Conservation (phyloP, 2,329 filamentous ascomycete species). For the Colletotrichum musicola region DNA sequence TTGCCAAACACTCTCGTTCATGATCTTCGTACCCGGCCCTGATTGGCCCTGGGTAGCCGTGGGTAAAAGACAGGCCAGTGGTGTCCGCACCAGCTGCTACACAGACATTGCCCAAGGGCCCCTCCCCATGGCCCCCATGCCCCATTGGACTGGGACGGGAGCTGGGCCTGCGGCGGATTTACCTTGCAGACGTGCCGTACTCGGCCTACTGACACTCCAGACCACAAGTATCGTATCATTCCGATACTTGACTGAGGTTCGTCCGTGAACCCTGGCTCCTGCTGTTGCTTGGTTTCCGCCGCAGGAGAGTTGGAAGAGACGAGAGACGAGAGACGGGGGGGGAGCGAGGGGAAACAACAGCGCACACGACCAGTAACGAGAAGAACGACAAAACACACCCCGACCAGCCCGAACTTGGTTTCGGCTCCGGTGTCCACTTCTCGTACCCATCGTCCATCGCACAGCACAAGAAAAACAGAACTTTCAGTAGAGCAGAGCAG, state of each 20-base stretch:
- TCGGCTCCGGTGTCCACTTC: constrained; percentile 24
- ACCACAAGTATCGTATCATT: constrained; percentile 41
- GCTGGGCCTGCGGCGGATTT: constrained; percentile 45
- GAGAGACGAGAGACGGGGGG: constrained; percentile 14
- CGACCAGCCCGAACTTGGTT: constrained; percentile 13
- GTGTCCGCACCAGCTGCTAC: constrained; percentile 37
- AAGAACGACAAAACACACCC: constrained; percentile 20
- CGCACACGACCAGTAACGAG: constrained; percentile 10
- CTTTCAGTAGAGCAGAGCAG: not conserved
- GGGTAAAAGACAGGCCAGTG: constrained; percentile 41
- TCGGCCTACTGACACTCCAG: constrained; percentile 40
- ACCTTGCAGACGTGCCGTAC: constrained; percentile 44
- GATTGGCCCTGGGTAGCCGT: constrained; percentile 41
- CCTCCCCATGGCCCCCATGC: constrained; percentile 36
- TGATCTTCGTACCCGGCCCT: constrained; percentile 46
- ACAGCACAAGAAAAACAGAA: not conserved
- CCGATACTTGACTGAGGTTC: constrained; percentile 41
- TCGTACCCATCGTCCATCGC: constrained; percentile 7
- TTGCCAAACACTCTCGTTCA: constrained; percentile 49
- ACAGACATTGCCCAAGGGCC: constrained; percentile 37
- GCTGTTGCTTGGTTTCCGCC: constrained; percentile 22
- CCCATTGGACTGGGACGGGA: constrained; percentile 31
- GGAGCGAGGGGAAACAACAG: constrained; percentile 12
- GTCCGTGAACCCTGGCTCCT: constrained; percentile 41
- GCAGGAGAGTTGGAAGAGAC: constrained; percentile 23